Base-by-base conservation (phyloP, 106 monocot genomes). In the Dioscorea dumetorum region DNA sequence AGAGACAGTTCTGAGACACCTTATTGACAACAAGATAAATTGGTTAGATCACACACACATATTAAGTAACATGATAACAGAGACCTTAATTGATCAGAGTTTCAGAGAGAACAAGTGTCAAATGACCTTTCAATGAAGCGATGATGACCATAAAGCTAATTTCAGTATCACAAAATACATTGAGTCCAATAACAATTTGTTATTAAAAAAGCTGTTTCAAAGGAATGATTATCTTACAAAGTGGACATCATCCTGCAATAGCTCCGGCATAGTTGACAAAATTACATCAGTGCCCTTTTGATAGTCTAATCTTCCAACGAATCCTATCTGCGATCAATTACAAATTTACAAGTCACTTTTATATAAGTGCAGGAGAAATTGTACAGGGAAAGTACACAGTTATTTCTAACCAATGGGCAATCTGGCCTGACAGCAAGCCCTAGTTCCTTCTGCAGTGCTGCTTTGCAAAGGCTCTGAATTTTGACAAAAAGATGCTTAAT, bases 221-320 rank as follows among this genome's bases (percentile, higher is more conserved):
- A n/a, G 8, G 41, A 9, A 21, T 49, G 49, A 57, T n/a, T 16
- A 59, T 73, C 84, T 88, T 84, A 95, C 95, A 67, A 95, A 84
- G 72, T 95, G 94, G 50, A 94, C 14, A 71, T 94, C 87, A 48
- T 87, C 79, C 62, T 84, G 78, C 83, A 95, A 57, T 28, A 95
- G 60, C 58, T 91, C 88, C 49, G 88, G 84, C 56, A 95, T 60
- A 4, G 77, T 72, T 20, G 70, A 50, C 48, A 58, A 79, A 58
- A 95, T 85, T 41, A 95, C 59, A 80, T 95, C 95, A 84, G 75
- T 91, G 50, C 95, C 91, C 75, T 95, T 95, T 69, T 95, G 95
- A 62, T 88, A 83, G 57, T 95, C 95, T 67, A 95, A 64, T 62
- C 95, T 83, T 88, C 95, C 95, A 72, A 95, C 78, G 70, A 91